Evolutionary conservation across 768 basidiomycete genomes (phyloP).

Genomic region (Suillus brevipes): DNA sequence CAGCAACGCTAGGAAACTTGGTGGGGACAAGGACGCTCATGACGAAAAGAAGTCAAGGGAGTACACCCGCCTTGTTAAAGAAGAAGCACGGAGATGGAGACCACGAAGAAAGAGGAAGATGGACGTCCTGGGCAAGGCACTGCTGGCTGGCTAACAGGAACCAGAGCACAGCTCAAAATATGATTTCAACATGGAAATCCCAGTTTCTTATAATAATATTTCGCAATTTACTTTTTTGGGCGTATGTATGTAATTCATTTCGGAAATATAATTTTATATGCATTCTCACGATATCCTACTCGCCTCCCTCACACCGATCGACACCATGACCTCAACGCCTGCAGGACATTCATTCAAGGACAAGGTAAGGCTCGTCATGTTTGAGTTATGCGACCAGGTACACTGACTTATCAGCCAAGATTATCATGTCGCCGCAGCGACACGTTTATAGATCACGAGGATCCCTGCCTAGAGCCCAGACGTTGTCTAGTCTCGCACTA

Average conservation of each 20-base stretch:
- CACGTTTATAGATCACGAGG: constrained; percentile 2
- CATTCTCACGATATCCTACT: constrained; percentile 4
- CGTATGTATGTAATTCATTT: constrained; percentile 1
- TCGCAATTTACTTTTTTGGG: not conserved
- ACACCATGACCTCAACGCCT: not conserved
- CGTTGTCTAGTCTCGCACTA: not conserved
- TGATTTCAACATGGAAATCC: not conserved
- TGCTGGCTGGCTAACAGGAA: constrained; percentile 15
- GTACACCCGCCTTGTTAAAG: constrained; percentile 19
- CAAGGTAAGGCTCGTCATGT: not conserved
- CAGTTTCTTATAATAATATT: constrained; percentile 5
- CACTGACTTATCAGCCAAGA: not conserved
- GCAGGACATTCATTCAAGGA: not conserved
- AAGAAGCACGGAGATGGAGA: constrained; percentile 26
- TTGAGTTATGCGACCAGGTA: not conserved
- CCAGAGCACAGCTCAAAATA: constrained; percentile 19
- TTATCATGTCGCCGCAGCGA: not conserved
- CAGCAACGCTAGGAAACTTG: constrained; percentile 29
- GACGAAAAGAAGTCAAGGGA: constrained; percentile 4
- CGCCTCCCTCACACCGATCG: not conserved
- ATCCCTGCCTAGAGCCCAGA: too few species aligned
- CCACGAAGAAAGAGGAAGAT: constrained; percentile 10
- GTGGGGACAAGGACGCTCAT: constrained; percentile 35
- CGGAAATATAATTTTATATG: not conserved
- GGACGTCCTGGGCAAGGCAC: constrained; percentile 12